A percentile compares a stretch with the other conserved stretches of the same genome.
Evolutionary conservation across 2,329 filamentous ascomycete genomes (phyloP).

Genomic region (Nemania bipapillata): DNA sequence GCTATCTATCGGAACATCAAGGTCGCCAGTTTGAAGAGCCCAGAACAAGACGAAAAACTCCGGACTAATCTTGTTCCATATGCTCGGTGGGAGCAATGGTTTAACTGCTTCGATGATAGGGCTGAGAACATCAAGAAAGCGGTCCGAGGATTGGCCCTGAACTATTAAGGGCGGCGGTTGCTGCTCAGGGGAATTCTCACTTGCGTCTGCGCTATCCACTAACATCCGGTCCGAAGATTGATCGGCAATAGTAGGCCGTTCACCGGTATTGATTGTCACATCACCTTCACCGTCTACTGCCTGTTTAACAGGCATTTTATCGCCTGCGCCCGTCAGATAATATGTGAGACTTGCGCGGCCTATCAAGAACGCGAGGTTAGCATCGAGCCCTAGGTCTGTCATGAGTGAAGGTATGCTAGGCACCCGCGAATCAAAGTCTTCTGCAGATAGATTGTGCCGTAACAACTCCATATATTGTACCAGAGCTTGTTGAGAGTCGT

Average conservation of each 20-base stretch:
- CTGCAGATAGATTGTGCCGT: constrained; percentile 77
- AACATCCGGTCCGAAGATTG: constrained; percentile 49
- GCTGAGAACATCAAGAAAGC: constrained; percentile 76
- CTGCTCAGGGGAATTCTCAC: constrained; percentile 40
- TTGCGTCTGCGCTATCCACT: constrained; percentile 47
- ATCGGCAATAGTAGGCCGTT: constrained; percentile 36
- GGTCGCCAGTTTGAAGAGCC: constrained; percentile 84
- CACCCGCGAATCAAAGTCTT: constrained; percentile 81
- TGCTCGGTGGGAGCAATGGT: constrained; percentile 67
- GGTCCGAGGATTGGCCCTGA: constrained; percentile 56
- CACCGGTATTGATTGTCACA: constrained; percentile 60
- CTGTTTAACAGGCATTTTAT: constrained; percentile 47
- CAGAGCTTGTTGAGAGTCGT: constrained; percentile 87
- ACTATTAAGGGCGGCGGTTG: constrained; percentile 43
- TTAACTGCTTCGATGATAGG: constrained; percentile 77
- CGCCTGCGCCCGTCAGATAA: constrained; percentile 63
- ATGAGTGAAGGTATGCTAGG: constrained; percentile 80
- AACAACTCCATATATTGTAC: constrained; percentile 90
- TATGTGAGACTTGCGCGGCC: constrained; percentile 78
- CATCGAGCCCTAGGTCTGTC: constrained; percentile 79
- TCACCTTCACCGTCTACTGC: constrained; percentile 67
- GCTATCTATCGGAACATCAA: constrained; percentile 77
- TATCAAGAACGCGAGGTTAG: constrained; percentile 85
- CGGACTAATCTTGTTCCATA: constrained; percentile 76
- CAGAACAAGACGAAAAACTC: constrained; percentile 93